These are phyloP conservation scores for Alternaria hordeiaustralica DNA, from an alignment of 2,329 filamentous ascomycete species.

Conservation along the genomic window DNA sequence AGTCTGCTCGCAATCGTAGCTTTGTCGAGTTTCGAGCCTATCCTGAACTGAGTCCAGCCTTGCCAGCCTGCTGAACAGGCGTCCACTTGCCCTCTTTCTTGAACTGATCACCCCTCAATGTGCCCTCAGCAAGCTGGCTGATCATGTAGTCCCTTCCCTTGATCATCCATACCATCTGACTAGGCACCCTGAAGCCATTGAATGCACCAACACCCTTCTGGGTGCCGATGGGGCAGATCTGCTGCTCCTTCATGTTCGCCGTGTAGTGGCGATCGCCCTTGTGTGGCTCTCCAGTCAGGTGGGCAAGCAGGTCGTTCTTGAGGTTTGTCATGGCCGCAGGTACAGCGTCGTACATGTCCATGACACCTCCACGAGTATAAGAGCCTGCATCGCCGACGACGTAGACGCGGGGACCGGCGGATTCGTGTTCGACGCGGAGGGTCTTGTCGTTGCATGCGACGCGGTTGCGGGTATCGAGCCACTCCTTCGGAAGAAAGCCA, in stretches of 20 bases:
- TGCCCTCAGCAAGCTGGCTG: conserved; percentile 29
- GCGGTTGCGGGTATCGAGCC: conserved; percentile 57
- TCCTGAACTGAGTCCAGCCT: conserved; percentile 30
- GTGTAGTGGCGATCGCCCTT: conserved; percentile 42
- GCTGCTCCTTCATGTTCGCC: conserved; percentile 42
- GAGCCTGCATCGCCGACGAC: conserved; percentile 58
- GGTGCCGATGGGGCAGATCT: conserved; percentile 46
- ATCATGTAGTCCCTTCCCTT: conserved; percentile 54
- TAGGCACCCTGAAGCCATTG: conserved; percentile 48
- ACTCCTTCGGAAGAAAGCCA: conserved; percentile 58
- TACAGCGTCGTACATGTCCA: conserved; percentile 52
- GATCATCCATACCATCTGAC: conserved; percentile 51
- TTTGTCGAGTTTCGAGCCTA: not conserved
- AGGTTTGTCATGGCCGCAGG: conserved; percentile 56
- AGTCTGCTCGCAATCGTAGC: not conserved
- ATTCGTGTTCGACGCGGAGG: conserved; percentile 54
- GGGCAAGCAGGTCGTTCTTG: conserved; percentile 53
- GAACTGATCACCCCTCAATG: conserved; percentile 39
- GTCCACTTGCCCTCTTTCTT: conserved; percentile 48
- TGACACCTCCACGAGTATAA: conserved; percentile 53
- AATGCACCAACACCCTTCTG: conserved; percentile 48
- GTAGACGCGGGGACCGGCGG: conserved; percentile 54
- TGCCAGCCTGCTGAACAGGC: conserved; percentile 30
- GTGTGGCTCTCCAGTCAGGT: conserved; percentile 32
- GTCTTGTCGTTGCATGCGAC: conserved; percentile 58